phyloP scores from a whole-genome alignment of 805 yeast genomes.

The Kodamaea fukazawae region DNA sequence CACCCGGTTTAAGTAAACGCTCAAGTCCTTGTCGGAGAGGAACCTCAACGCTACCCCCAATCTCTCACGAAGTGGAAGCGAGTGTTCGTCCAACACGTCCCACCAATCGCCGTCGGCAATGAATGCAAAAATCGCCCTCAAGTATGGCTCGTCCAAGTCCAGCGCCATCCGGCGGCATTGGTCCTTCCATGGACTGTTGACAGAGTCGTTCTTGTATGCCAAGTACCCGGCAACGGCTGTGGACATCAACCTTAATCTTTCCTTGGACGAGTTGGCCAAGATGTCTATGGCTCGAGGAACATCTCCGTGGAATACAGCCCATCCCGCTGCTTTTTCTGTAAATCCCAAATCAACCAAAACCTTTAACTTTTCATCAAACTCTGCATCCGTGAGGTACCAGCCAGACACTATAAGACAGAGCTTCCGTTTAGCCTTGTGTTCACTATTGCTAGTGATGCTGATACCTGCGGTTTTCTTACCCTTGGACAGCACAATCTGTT shows the following conservation, averaged over 20 bases:
- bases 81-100: slow-evolving; percentile 88
- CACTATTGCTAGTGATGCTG: slow-evolving; percentile 44
- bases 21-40: slow-evolving; percentile 73
- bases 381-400: slow-evolving; percentile 78
- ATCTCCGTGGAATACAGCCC: slow-evolving; percentile 95
- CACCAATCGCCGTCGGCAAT: slow-evolving; percentile 95
- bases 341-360: slow-evolving; percentile 56
- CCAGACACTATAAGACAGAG: slow-evolving; percentile 84
- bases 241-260: slow-evolving; percentile 72
- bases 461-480: slow-evolving; percentile 47
- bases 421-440: slow-evolving; percentile 62
- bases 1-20: slow-evolving; percentile 65
- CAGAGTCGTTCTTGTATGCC: slow-evolving; percentile 55
- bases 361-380: slow-evolving; percentile 66
- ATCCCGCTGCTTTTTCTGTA: slow-evolving; percentile 90
- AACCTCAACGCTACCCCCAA: slow-evolving; percentile 88
- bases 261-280: slow-evolving; percentile 70
- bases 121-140: slow-evolving; percentile 89
- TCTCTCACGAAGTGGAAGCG: slow-evolving; percentile 83
- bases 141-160: slow-evolving; percentile 86
- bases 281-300: slow-evolving; percentile 76
- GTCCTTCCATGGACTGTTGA: slow-evolving; percentile 85
- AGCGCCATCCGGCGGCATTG: slow-evolving; percentile 85
- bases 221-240: slow-evolving; percentile 92
- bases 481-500: slow-evolving; percentile 48